Evolutionary conservation across 345 rosid species (phyloP), one percentile per base, ranked within the genome.

Genomic region (Populus euphratica): DNA sequence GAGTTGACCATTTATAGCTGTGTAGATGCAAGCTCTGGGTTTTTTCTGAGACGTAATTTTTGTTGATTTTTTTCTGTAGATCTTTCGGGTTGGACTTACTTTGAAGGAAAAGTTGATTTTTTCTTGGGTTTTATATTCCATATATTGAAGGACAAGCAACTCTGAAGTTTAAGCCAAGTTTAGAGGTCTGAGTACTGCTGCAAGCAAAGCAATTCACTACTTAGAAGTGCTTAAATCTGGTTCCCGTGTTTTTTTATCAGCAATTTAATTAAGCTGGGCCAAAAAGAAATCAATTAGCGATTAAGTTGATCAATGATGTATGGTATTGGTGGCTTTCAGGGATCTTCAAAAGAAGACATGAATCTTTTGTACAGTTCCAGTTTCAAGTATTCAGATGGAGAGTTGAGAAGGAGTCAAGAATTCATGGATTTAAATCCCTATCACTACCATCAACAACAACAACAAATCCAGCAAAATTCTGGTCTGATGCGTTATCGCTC

Each of bases 401-500:
- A 86, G 27, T 27, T 85, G 73, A 84, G 84, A 44, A 86, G 79
- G 81, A 80, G 75, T 6, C 86, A 72, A 62, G 86, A 80, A 18
- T 76, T 83, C 72, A 79, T 80, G 89, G 90, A 86, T 38, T 72
- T 85, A 2, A 77, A 70, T 78, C 79, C 61, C 70, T 73, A 70
- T 56, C 39, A 35, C 49, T 74, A 77, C 6, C 73, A 76, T 38
- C 85, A 78, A 27, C 73, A 64, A 38, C 79, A 86, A 1, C 76
- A 82, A 0, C 76, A 82, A 17, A 78, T 43, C 63, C 85, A 77
- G 73, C 82, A 80, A 35, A 77, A 73, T 70, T 80, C 86, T 29
- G 79, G 83, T 31, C 80, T 81, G 47, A 72, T 23, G 74, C 81
- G 88, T 47, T 81, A 83, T 56, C 85, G 81, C 5, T 89, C 92